Base-by-base conservation (phyloP, 345 rosid species). In the Litchi chinensis region DNA sequence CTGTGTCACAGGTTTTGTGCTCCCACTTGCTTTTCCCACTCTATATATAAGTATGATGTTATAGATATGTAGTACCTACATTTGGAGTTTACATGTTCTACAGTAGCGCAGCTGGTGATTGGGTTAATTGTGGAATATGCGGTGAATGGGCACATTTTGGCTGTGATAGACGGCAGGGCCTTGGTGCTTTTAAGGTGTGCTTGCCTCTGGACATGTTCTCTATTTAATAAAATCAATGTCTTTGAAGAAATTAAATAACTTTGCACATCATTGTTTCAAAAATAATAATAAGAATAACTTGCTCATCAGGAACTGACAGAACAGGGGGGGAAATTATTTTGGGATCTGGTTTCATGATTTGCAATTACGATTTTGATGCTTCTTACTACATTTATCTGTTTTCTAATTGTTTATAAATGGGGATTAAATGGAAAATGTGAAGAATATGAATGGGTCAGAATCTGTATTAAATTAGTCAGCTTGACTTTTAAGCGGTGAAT, bases 91-190 rank as follows among this genome's bases (percentile, higher is more conserved):
- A 39, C 41, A 43, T 73, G 78, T 76, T 84, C 62, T 77, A 83
- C 95, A 96, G 99, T 96, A 93, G 99, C 32, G 97, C 99, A 52
- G 95, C 99, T 0, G 99, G 98, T 81, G 98, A 96, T 78, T 94
- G 99, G 99, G 99, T 96, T 71, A 96, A 96, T 82, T 96, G 99
- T 78, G 98, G 98, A 81, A 90, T 93, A 65, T 96, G 99, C 43
- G 99, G 97, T 12, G 99, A 96, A 81, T 94, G 99, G 99, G 99
- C 99, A 18, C 99, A 96, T 85, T 96, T 96, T 75, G 98, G 99
- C 80, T 94, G 99, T 86, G 99, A 96, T 78, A 84, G 97, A 86
- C 92, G 98, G 80, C 98, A 93, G 67, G 98, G 99, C 28, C 99
- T 94, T 11, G 99, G 98, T 56, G 98, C 99, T 83, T 96, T 96